Percentiles rank a stretch among this genome's conserved stretches.
Conservation (phyloP, 257 asterid genomes). For the Linderniella brevidens region DNA sequence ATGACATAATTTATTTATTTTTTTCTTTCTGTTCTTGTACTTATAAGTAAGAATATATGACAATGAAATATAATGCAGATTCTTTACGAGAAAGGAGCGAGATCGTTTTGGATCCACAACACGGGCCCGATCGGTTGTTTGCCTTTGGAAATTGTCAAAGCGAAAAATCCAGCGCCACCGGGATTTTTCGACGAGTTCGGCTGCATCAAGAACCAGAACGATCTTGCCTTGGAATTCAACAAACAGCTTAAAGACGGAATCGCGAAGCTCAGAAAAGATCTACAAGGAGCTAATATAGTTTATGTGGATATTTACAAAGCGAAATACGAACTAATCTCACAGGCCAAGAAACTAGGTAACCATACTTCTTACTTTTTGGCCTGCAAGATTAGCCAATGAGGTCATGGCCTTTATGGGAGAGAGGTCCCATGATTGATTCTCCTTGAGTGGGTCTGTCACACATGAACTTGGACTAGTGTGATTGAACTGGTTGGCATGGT, state of each 20-base stretch:
- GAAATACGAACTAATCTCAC: conserved; percentile 41
- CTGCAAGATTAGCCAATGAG: background rate
- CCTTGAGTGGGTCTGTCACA: too few species aligned
- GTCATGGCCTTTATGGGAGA: too few species aligned
- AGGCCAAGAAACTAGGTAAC: conserved; percentile 32
- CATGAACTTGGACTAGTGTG: too few species aligned
- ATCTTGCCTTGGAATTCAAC: conserved; percentile 36
- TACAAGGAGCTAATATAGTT: conserved; percentile 27
- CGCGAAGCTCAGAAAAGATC: conserved; percentile 22
- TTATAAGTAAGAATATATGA: background rate
- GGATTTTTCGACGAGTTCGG: conserved; percentile 44
- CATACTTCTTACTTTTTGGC: background rate
- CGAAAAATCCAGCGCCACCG: conserved; percentile 20
- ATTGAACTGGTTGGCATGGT: too few species aligned
- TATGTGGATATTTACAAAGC: conserved; percentile 52
- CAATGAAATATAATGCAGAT: conserved; percentile 12
- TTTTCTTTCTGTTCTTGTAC: background rate
- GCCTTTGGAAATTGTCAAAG: conserved; percentile 16
- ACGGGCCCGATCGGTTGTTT: conserved; percentile 71
- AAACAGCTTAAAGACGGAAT: conserved; percentile 23
- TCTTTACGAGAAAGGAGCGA: conserved; percentile 40
- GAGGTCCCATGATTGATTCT: too few species aligned
- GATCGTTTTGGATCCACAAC: conserved; percentile 57
- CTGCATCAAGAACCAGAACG: conserved; percentile 38
- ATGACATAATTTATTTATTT: background rate